phyloP scores from a whole-genome alignment of 2,329 filamentous ascomycete genomes.

The Stagonosporopsis chrysanthemi region DNA sequence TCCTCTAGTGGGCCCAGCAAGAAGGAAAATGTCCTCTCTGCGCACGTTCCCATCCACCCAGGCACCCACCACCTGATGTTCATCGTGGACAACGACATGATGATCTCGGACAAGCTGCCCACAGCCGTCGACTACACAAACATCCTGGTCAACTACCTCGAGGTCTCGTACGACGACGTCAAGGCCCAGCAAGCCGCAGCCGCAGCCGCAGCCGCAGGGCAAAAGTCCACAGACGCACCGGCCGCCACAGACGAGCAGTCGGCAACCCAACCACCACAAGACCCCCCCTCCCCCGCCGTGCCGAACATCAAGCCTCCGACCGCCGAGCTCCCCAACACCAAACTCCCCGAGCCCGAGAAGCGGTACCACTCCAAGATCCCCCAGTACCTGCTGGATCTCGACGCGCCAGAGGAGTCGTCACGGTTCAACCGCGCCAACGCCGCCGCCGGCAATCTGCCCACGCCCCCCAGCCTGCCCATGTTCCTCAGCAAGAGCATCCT shows the following conservation, averaged over 20 bases:
- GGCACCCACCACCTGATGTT: constrained; percentile 98
- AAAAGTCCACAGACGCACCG: constrained; percentile 21
- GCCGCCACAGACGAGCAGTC: constrained; percentile 24
- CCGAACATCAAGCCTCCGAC: constrained; percentile 33
- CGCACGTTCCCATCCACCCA: constrained; percentile 82
- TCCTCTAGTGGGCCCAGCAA: constrained; percentile 49
- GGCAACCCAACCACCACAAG: constrained; percentile 42
- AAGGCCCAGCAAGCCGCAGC: constrained; percentile 38
- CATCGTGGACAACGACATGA: constrained; percentile 92
- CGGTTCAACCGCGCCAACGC: constrained; percentile 76
- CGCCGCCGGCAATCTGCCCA: constrained; percentile 80
- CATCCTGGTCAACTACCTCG: constrained; percentile 97
- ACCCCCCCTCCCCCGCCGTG: constrained; percentile 51
- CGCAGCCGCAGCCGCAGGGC: constrained; percentile 25
- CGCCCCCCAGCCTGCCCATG: constrained; percentile 83
- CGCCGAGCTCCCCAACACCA: constrained; percentile 39
- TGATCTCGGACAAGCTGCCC: constrained; percentile 83
- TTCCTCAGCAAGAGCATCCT: constrained; percentile 95
- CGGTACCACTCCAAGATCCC: constrained; percentile 79
- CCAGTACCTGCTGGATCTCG: constrained; percentile 84
- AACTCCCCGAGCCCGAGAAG: constrained; percentile 47
- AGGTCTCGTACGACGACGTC: constrained; percentile 81
- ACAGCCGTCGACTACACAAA: constrained; percentile 98
- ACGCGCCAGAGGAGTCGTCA: constrained; percentile 80
- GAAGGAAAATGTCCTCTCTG: constrained; percentile 70